Base-by-base conservation (phyloP, 2,329 filamentous ascomycete species). In the Fusarium cyanostomum region DNA sequence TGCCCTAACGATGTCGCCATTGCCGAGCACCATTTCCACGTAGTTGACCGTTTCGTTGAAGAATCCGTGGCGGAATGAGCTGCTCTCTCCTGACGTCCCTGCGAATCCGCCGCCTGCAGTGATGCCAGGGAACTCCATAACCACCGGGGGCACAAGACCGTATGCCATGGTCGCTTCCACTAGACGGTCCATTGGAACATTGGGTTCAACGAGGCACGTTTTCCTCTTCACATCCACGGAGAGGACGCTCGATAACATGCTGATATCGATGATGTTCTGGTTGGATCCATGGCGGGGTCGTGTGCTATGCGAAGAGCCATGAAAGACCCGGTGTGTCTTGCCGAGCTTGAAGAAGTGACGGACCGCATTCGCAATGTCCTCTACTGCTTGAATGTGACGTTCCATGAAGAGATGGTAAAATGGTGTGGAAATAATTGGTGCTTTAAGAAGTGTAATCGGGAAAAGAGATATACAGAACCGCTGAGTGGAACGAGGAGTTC, bases 251-350 rank as follows among this genome's bases (percentile, higher is more conserved):
- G 51, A 61, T 11, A 72, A 11, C 41, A 49, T 50, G 33, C 56
- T 54, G 27, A 72, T 72, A n/a, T 72, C 68, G 39, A 72, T 37
- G 2, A 57, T 15, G 1, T 51, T 71, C 7, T 51, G 10, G 2
- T 41, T 21, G 1, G 45, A 73, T 1, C 68, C 69, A 26, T 77
- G 75, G 4, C 78, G 78, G 12, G 82, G 82, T 4, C 83, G 86
- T 35, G 90, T 93, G 68, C 84, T 89, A 77, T 92, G 92, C 43
- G 90, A 92, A 11, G 86, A 87, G 62, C 90, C 89, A 77, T 92
- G 89, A 69, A 82, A 87, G 73, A 92, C 89, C 38, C 90, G 84
- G 76, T 89, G 92, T 7, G 88, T 84, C 69, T 80, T 73, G 18
- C 73, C 72, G 8, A 76, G 72, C 48, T 78, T 74, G 68, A 79